Base-by-base conservation (phyloP, 2,329 filamentous ascomycete species). In the Cryphonectria nitschkei region DNA sequence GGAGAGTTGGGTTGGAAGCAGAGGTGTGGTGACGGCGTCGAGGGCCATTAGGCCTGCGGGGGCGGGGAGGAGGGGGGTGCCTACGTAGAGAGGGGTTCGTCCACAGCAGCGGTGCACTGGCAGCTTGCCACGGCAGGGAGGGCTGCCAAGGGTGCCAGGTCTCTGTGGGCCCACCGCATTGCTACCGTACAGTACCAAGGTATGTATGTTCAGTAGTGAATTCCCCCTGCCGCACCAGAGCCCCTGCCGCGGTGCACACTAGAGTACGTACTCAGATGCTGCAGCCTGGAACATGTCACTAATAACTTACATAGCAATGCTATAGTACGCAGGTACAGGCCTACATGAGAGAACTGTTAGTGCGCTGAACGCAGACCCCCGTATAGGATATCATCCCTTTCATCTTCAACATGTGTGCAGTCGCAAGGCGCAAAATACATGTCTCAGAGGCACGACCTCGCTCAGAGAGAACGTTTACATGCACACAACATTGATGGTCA, bases 21-120 rank as follows among this genome's bases (percentile, higher is more conserved):
- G 29, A 46, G 43, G 9, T 19, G 43, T 65, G 63, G 63, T 46
- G 61, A 64, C 61, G 63, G 19, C 19, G 63, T 9, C 19, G 39
- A 39, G 39, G 39, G 34, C 39, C 34, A 64, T 50, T 9, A 50
- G 46, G 46, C 46, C 16, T 22, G 19, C 22, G 19, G 43, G 22
- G 46, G 46, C 7, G 43, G 43, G 9, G 37, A 37, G 46, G 46
- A 50, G 46, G 52, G 52, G 52, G 11, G 26, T 29, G 54, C 22
- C 22, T 50, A n/a, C 26, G 26, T 9, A 58, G 54, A 29, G 54
- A 58, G 54, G 54, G 54, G 26, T 58, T 58, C 54, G 14, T 14
- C 22, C 22, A n/a, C 46, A 50, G 46, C 46, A 50, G 22, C 46
- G 22, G 19, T n/a, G 46, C 46, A n/a, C 22, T 50, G 46, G 19